These are phyloP conservation scores for Scheffersomyces segobiensis DNA, from an alignment of 1,139 yeast species.

Conservation along the genomic window DNA sequence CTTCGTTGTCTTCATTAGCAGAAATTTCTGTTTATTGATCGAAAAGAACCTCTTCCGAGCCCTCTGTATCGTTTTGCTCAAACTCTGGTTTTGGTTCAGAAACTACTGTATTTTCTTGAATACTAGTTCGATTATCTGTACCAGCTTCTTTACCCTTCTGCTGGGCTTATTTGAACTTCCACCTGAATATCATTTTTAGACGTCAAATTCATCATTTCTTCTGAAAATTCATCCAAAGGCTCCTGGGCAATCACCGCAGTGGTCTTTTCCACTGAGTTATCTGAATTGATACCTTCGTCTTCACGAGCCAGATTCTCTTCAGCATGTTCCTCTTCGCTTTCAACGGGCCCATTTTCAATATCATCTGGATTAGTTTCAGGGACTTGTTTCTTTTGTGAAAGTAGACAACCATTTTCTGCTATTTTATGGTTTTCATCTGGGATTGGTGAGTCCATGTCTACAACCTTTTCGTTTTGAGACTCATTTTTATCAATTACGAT, in stretches of 20 bases:
- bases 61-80: background rate
- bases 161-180: background rate
- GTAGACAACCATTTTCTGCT: background rate
- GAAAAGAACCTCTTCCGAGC: background rate
- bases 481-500: slow-evolving; percentile 12
- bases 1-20: background rate
- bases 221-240: background rate
- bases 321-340: background rate
- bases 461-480: slow-evolving; percentile 9
- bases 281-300: background rate
- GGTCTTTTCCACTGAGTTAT: background rate
- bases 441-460: slow-evolving; percentile 8
- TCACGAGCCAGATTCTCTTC: background rate
- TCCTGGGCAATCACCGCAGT: background rate
- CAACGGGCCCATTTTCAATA: background rate
- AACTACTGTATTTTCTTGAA: background rate
- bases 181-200: background rate
- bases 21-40: background rate
- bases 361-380: background rate
- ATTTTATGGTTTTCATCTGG: background rate
- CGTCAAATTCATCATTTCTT: too few relatives aligned
- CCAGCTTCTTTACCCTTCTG: background rate
- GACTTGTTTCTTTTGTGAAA: background rate
- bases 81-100: background rate
- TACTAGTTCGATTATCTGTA: too few relatives aligned